phyloP scores from a whole-genome alignment of 768 basidiomycete genomes.

The Lyophyllum semitale region DNA sequence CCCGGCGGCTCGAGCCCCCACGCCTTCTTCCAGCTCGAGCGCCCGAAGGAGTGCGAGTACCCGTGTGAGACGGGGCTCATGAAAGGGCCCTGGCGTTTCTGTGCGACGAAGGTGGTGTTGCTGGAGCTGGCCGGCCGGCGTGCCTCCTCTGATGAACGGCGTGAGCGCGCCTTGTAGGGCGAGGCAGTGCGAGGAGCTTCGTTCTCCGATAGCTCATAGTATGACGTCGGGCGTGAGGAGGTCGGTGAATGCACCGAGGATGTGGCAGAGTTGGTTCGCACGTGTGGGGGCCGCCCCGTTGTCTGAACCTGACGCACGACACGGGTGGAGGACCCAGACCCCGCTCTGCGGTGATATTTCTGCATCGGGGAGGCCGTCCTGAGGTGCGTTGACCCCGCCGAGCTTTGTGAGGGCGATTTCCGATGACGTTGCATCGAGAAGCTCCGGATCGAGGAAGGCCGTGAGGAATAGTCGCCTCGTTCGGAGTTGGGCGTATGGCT shows the following conservation, averaged over 20 bases:
- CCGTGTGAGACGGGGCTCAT: conserved; percentile 49
- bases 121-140: conserved; percentile 37
- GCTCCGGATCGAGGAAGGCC: conserved; percentile 87
- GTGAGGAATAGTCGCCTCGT: conserved; percentile 71
- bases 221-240: conserved; percentile 78
- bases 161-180: conserved; percentile 56
- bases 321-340: conserved; percentile 75
- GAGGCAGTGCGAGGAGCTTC: conserved; percentile 67
- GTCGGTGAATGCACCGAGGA: conserved; percentile 77
- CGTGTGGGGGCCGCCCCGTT: conserved; percentile 51
- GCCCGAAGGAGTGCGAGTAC: conserved; percentile 48
- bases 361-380: conserved; percentile 81
- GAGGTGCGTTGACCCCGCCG: conserved; percentile 64
- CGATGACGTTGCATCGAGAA: conserved; percentile 67
- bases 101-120: conserved; percentile 73
- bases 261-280: conserved; percentile 72
- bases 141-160: conserved; percentile 50
- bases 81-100: conserved; percentile 79
- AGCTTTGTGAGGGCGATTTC: conserved; percentile 78
- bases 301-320: conserved; percentile 68
- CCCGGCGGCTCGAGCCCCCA: conserved; percentile 89
- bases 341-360: conserved; percentile 74
- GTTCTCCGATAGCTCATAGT: conserved; percentile 72
- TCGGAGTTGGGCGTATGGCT: conserved; percentile 90
- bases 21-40: conserved; percentile 86